A percentile compares a stretch with the other conserved stretches of the same genome.
phyloP scores from a whole-genome alignment of 805 yeast genomes.

The Candida schatavii region DNA sequence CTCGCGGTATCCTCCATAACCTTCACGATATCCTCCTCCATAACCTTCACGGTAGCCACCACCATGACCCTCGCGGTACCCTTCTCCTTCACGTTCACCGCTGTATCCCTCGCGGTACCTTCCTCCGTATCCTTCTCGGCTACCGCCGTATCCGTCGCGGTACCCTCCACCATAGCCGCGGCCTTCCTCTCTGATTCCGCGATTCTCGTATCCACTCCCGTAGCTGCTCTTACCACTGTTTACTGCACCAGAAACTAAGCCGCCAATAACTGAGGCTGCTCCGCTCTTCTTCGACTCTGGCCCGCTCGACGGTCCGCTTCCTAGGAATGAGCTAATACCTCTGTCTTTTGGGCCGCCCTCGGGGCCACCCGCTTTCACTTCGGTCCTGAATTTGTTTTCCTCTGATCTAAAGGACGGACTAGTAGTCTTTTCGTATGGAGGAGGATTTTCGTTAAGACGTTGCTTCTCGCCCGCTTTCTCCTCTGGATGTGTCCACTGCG shows the following conservation, averaged over 20 bases:
- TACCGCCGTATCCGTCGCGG: background rate
- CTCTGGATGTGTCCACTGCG: slow-evolving; percentile 33
- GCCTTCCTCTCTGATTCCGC: slow-evolving; percentile 1
- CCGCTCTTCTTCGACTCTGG: background rate
- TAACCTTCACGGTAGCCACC: slow-evolving; percentile 5
- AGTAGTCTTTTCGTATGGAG: no score
- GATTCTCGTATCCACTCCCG: slow-evolving; percentile 1
- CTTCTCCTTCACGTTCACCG: slow-evolving; percentile 5
- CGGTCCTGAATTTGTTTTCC: background rate
- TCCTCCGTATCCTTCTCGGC: background rate
- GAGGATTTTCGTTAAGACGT: background rate
- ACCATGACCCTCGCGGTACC: slow-evolving; percentile 4
- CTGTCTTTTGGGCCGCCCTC: slow-evolving; percentile 3
- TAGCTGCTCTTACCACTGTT: slow-evolving; percentile 5
- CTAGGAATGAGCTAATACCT: background rate
- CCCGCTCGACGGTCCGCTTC: background rate
- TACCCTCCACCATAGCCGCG: background rate
- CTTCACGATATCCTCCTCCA: slow-evolving; percentile 3
- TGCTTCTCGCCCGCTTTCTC: background rate
- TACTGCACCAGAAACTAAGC: slow-evolving; percentile 1
- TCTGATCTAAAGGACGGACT: background rate
- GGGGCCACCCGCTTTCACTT: background rate
- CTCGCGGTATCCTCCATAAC: background rate
- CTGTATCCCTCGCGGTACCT: slow-evolving; percentile 2
- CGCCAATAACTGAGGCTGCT: background rate